Conservation (phyloP, 805 yeast species). For the Saccharomyces jurei region DNA sequence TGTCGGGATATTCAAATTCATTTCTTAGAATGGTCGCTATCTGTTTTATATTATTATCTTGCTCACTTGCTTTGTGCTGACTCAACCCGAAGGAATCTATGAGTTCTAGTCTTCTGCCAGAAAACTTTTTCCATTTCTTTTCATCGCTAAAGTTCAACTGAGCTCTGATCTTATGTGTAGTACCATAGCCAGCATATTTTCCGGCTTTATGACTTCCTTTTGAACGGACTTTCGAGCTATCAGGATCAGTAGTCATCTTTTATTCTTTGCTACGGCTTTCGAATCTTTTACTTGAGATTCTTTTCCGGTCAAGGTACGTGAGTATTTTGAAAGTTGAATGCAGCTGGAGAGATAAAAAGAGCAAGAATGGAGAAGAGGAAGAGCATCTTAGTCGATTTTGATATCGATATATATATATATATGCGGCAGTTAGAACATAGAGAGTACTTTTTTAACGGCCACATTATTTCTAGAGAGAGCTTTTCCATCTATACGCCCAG, state of each 20-base stretch:
- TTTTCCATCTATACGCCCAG: background rate
- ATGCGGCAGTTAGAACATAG: background rate
- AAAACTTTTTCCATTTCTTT: slow-evolving; percentile 77
- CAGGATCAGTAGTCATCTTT: background rate
- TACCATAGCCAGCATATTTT: slow-evolving; percentile 23
- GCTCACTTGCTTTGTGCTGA: slow-evolving; percentile 82
- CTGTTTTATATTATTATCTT: slow-evolving; percentile 68
- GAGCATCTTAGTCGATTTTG: background rate
- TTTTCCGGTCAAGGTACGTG: background rate
- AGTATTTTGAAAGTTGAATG: background rate
- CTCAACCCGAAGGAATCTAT: slow-evolving; percentile 62
- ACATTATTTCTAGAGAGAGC: background rate
- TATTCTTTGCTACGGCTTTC: background rate
- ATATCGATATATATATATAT: background rate
- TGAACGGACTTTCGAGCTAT: background rate
- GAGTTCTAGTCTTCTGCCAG: slow-evolving; percentile 81
- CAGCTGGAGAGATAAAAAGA: background rate
- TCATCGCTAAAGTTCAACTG: slow-evolving; percentile 74
- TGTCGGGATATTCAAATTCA: slow-evolving; percentile 66
- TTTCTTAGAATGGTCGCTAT: slow-evolving; percentile 70
- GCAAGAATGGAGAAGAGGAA: background rate
- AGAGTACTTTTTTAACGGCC: background rate
- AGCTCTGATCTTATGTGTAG: slow-evolving; percentile 37
- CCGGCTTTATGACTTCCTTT: background rate
- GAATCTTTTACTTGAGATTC: background rate